Conservation (phyloP, 805 yeast genomes). For the Tetrapisispora fleetii region DNA sequence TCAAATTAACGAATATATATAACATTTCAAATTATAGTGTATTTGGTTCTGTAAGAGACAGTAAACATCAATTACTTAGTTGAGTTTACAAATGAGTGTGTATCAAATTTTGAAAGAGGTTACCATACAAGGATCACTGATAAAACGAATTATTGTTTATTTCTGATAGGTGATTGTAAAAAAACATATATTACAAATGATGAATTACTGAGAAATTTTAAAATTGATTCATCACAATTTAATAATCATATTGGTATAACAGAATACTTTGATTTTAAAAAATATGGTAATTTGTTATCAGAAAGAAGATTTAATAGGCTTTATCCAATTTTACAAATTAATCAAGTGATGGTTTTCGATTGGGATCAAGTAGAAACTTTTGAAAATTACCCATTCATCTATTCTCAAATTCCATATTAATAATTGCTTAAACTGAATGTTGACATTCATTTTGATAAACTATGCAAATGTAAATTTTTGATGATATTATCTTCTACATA, state of each 20-base stretch:
- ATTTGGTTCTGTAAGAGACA: slow-evolving; percentile 22
- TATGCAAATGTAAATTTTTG: too few relatives aligned
- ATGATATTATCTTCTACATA: too few relatives aligned
- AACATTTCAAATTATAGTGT: slow-evolving; percentile 14
- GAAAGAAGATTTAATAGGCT: slow-evolving; percentile 3
- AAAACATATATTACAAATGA: slow-evolving; percentile 3
- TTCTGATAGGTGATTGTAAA: slow-evolving; percentile 19
- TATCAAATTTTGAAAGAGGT: slow-evolving; percentile 20
- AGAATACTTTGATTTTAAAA: neutral
- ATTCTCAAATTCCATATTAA: slow-evolving; percentile 1
- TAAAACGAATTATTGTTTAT: slow-evolving; percentile 18
- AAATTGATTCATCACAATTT: neutral
- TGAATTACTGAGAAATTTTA: neutral
- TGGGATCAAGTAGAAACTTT: slow-evolving; percentile 18
- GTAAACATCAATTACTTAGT: slow-evolving; percentile 22
- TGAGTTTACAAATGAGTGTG: slow-evolving; percentile 25
- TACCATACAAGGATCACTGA: slow-evolving; percentile 18
- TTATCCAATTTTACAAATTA: slow-evolving; percentile 13
- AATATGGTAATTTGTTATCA: neutral
- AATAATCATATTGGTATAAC: neutral
- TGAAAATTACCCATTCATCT: slow-evolving; percentile 10
- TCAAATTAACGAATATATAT: slow-evolving; percentile 18
- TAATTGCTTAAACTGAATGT: neutral
- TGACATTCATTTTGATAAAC: too few relatives aligned
- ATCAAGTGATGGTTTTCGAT: slow-evolving; percentile 19